These are phyloP conservation scores for Pachyrhizus erosus DNA, from an alignment of 306 rosid genomes.

Conservation along the genomic window DNA sequence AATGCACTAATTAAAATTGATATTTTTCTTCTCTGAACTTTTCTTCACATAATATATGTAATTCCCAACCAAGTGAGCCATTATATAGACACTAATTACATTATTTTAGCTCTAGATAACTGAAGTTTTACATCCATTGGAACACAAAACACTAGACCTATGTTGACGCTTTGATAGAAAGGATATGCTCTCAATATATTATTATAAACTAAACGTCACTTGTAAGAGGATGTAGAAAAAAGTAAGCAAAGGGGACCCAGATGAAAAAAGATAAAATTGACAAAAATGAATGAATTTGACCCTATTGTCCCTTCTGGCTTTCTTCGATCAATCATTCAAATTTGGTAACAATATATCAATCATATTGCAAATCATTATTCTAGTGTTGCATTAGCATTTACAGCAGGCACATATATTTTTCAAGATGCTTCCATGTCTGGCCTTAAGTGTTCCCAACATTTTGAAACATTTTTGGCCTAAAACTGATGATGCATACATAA, in stretches of 20 bases:
- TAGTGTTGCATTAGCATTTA: neutral
- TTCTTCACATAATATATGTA: neutral
- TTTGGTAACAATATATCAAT: slow-evolving; percentile 32
- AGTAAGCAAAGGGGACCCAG: slow-evolving; percentile 49
- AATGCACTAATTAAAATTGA: neutral
- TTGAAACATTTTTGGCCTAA: slow-evolving; percentile 17
- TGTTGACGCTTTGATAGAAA: slow-evolving; percentile 27
- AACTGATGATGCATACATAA: neutral
- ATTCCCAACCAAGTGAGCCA: slow-evolving; percentile 8
- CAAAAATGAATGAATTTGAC: slow-evolving; percentile 43
- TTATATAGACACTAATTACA: no score
- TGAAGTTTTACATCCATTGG: neutral
- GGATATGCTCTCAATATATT: slow-evolving; percentile 36
- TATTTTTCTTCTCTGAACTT: neutral
- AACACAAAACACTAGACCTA: neutral
- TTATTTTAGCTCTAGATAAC: neutral
- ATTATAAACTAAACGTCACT: slow-evolving; percentile 44
- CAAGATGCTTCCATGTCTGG: neutral
- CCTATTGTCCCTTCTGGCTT: slow-evolving; percentile 38
- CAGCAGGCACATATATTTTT: neutral
- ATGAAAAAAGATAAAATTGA: slow-evolving; percentile 40
- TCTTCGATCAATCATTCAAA: slow-evolving; percentile 51
- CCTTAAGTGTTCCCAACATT: neutral
- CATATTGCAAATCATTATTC: slow-evolving; percentile 41
- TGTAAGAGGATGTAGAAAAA: slow-evolving; percentile 31